These are phyloP conservation scores for Aurinia saxatilis DNA, from an alignment of 345 rosid genomes.

Conservation along the genomic window DNA sequence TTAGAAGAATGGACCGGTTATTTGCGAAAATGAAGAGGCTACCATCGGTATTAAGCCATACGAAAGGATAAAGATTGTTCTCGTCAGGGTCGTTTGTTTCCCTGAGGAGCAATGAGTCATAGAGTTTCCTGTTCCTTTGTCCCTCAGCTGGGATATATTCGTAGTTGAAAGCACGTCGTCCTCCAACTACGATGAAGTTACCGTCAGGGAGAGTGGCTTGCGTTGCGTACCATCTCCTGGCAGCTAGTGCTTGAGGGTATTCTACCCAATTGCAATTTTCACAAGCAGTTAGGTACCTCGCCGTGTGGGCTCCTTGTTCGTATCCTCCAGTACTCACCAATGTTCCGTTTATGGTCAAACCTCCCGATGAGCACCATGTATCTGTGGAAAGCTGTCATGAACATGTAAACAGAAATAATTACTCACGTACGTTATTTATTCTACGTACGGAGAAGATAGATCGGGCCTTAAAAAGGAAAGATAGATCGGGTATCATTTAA, in stretches of 20 bases:
- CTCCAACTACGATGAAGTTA: slow-evolving; percentile 68
- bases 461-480: too few relatives aligned
- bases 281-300: slow-evolving; percentile 40
- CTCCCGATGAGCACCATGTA: slow-evolving; percentile 99
- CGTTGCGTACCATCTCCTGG: slow-evolving; percentile 80
- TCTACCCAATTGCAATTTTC: slow-evolving; percentile 55
- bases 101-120: slow-evolving; percentile 37
- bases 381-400: slow-evolving; percentile 50
- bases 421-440: too few relatives aligned
- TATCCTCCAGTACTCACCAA: slow-evolving; percentile 76
- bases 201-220: slow-evolving; percentile 73
- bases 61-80: slow-evolving; percentile 83
- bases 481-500: too few relatives aligned
- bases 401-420: slow-evolving; percentile 7
- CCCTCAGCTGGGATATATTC: slow-evolving; percentile 73
- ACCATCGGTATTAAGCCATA: slow-evolving; percentile 72
- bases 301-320: slow-evolving; percentile 56
- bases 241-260: slow-evolving; percentile 56
- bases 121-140: slow-evolving; percentile 28
- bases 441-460: too few relatives aligned
- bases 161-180: slow-evolving; percentile 58
- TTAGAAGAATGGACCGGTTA: slow-evolving; percentile 56
- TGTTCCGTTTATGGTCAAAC: slow-evolving; percentile 55
- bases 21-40: slow-evolving; percentile 79
- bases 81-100: slow-evolving; percentile 50